A percentile compares a stretch with the other conserved stretches of the same genome.
phyloP scores from a whole-genome alignment of 495 filamentous ascomycete species.

The Articulospora tetracladia region DNA sequence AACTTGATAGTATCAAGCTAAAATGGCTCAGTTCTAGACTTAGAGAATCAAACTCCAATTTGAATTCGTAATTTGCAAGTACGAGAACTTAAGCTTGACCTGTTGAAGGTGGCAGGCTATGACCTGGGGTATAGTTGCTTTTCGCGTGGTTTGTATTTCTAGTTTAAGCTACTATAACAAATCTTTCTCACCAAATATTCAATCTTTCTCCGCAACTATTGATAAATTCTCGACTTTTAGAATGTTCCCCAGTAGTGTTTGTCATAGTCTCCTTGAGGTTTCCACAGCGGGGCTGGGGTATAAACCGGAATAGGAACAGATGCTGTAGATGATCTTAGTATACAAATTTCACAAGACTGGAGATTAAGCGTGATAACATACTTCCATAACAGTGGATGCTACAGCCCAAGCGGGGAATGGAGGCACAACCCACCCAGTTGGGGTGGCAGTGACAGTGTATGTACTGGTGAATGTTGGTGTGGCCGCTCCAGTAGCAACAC shows the following conservation, averaged over 20 bases:
- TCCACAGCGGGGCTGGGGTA: constrained; percentile 1
- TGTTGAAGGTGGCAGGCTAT: too few relatives aligned
- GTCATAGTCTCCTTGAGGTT: background rate
- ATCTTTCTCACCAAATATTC: too few relatives aligned
- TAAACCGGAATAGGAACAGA: background rate
- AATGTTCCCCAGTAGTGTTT: constrained; percentile 3
- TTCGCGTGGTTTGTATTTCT: too few relatives aligned
- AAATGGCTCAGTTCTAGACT: too few relatives aligned
- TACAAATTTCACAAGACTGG: background rate
- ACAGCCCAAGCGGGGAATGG: background rate
- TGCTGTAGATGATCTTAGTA: background rate
- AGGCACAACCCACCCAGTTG: background rate
- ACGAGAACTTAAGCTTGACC: too few relatives aligned
- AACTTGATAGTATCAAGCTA: too few relatives aligned
- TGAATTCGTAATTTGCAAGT: too few relatives aligned
- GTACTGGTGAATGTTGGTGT: background rate
- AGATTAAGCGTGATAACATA: background rate
- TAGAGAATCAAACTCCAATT: too few relatives aligned
- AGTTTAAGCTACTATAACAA: too few relatives aligned
- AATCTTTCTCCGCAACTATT: background rate
- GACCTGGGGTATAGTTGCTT: too few relatives aligned
- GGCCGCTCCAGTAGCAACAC: background rate
- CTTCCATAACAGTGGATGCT: background rate
- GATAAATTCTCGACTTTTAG: too few relatives aligned
- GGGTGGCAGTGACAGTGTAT: background rate